A percentile compares a stretch with the other conserved stretches of the same genome.
These are phyloP conservation scores for Cotoneaster glaucophyllus DNA, from an alignment of 306 rosid genomes.

Conservation along the genomic window DNA sequence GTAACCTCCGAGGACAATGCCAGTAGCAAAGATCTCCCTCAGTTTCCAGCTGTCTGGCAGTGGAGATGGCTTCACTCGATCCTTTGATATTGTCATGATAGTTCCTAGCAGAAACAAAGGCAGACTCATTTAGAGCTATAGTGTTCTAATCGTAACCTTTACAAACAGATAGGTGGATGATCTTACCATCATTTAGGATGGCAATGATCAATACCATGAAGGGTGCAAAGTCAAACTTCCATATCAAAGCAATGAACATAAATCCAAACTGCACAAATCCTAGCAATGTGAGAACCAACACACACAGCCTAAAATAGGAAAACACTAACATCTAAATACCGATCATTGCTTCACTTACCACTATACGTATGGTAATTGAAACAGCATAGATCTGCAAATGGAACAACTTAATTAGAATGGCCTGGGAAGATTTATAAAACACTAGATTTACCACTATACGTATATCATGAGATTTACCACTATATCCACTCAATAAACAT, in stretches of 20 bases:
- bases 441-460: no score
- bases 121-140: slow-evolving; percentile 7
- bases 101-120: slow-evolving; percentile 53
- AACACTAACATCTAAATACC: slow-evolving; percentile 1
- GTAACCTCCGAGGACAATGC: slow-evolving; percentile 92
- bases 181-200: slow-evolving; percentile 87
- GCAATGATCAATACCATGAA: slow-evolving; percentile 98
- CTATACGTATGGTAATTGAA: slow-evolving; percentile 97
- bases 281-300: slow-evolving; percentile 10
- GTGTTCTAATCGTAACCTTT: background rate
- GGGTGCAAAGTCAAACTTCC: slow-evolving; percentile 96
- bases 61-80: slow-evolving; percentile 97
- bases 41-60: slow-evolving; percentile 92
- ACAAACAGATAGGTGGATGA: background rate
- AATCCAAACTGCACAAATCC: slow-evolving; percentile 75
- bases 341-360: slow-evolving; percentile 51
- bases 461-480: no score
- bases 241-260: slow-evolving; percentile 89
- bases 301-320: background rate
- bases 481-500: background rate
- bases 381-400: slow-evolving; percentile 87
- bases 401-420: slow-evolving; percentile 6
- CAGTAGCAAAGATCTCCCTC: slow-evolving; percentile 93
- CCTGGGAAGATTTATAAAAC: background rate
- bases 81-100: slow-evolving; percentile 97